Conservation (phyloP, 179 eudicot genomes). For the Vitellaria paradoxa region DNA sequence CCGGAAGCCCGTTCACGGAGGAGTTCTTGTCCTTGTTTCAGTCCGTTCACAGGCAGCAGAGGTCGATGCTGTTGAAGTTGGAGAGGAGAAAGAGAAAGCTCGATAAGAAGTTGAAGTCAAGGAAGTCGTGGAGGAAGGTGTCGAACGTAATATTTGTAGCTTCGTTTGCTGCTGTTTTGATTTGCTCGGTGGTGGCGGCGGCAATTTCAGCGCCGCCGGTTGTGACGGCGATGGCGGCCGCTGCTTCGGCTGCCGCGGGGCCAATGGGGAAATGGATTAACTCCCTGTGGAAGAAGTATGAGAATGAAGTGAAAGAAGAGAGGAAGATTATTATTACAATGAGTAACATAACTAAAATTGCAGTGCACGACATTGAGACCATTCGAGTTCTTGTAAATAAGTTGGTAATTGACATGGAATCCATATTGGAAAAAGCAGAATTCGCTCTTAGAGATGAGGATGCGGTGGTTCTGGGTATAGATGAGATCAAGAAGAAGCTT, state of each 20-base stretch:
- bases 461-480: slow-evolving; percentile 22
- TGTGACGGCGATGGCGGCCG: slow-evolving; percentile 28
- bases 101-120: slow-evolving; percentile 15
- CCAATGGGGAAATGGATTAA: slow-evolving; percentile 30
- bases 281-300: slow-evolving; percentile 28
- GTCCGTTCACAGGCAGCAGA: slow-evolving; percentile 18
- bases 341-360: slow-evolving; percentile 10
- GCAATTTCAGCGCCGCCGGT: slow-evolving; percentile 31
- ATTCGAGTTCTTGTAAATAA: slow-evolving; percentile 16
- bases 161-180: slow-evolving; percentile 19
- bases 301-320: slow-evolving; percentile 21
- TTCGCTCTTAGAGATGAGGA: slow-evolving; percentile 18
- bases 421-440: slow-evolving; percentile 22
- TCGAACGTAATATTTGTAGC: slow-evolving; percentile 27
- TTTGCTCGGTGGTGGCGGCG: slow-evolving; percentile 38
- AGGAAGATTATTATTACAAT: slow-evolving; percentile 14
- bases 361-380: slow-evolving; percentile 21
- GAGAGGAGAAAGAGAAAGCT: slow-evolving; percentile 21
- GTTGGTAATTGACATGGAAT: slow-evolving; percentile 20
- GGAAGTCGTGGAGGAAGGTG: slow-evolving; percentile 17
- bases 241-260: slow-evolving; percentile 23
- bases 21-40: slow-evolving; percentile 21
- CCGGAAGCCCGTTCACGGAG: slow-evolving; percentile 24
- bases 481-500: slow-evolving; percentile 24
- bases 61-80: slow-evolving; percentile 20